Evolutionary conservation across 176 grass and related monocot species (phyloP), one percentile per base, ranked within the genome.

Genomic region (Raddia distichophylla): DNA sequence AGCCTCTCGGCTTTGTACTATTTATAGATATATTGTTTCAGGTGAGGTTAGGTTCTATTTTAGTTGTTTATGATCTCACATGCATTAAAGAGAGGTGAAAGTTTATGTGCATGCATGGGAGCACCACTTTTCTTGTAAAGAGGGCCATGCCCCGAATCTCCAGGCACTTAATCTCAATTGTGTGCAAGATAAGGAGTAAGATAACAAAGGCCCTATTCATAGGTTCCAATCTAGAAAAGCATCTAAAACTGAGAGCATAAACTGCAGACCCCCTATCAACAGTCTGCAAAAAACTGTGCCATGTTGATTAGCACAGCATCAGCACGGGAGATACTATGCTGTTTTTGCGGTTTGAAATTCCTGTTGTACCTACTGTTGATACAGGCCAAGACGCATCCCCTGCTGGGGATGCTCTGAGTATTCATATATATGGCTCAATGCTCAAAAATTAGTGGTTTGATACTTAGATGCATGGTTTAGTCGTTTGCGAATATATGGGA

Each of bases 81-180:
- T 43, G 78, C 60, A 49, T 70, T 68, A 67, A 61, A 59, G 70
- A 75, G 42, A 86, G 71, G 61, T 66, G 60, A 83, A 57, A 60
- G 61, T 60, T 59, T 74, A 81, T 88, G 47, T 53, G 88, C 73
- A 82, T 78, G 73, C 60, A 67, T 67, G 52, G 43, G 19, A 49
- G 59, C 57, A 43, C 60, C 49, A 73, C 88, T 90, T 82, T 86
- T 73, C 78, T 90, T 86, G 83, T 78, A 54, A 82, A 86, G 88
- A 82, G 78, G 64, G 65, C 16, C 83, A 61, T 86, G 60, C 37
- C 83, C 42, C 88, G 75, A 90, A 86, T 86, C 83, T 86, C 83
- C 66, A 86, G 78, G 68, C 73, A 68, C 88, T 82, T 82, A 73
- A 90, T 73, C 83, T 73, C 83, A 62, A 52, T 61, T 37, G 60